Evolutionary conservation across 2,329 filamentous ascomycete genomes (phyloP).

Genomic region (Pestalotiopsis sp.): DNA sequence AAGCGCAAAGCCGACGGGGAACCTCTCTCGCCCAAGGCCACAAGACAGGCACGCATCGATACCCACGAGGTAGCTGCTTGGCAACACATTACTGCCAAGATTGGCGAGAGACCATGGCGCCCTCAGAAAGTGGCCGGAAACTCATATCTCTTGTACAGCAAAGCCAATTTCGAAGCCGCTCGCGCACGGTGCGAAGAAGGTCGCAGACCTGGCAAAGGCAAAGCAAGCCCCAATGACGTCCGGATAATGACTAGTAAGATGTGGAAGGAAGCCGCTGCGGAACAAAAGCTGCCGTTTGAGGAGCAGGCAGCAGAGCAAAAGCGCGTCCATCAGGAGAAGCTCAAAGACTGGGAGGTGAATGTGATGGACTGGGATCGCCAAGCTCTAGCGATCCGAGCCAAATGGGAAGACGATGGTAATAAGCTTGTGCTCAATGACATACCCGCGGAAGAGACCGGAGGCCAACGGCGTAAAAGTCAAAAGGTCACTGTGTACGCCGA

Average conservation of each 20-base stretch:
- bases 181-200: conserved; percentile 62
- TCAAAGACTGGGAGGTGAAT: conserved; percentile 61
- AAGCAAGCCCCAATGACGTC: conserved; percentile 75
- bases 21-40: conserved; percentile 40
- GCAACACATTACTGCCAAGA: conserved; percentile 50
- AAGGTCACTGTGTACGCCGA: conserved; percentile 39
- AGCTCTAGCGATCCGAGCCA: conserved; percentile 51
- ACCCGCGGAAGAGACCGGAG: conserved; percentile 12
- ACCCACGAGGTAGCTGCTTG: conserved; percentile 57
- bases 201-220: conserved; percentile 63
- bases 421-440: conserved; percentile 37
- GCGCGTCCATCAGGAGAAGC: conserved; percentile 56
- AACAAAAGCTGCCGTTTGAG: conserved; percentile 75
- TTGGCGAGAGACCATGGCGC: conserved; percentile 74
- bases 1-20: conserved; percentile 54
- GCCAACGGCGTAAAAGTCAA: conserved; percentile 28
- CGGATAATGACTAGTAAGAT: conserved; percentile 83
- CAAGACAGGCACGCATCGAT: conserved; percentile 53
- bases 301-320: conserved; percentile 74
- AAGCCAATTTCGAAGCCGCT: conserved; percentile 67
- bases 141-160: conserved; percentile 88
- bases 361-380: conserved; percentile 71
- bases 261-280: conserved; percentile 78
- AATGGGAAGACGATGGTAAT: conserved; percentile 53
- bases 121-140: conserved; percentile 77